Evolutionary conservation across 2,329 filamentous ascomycete species (phyloP), one percentile per base, ranked within the genome.

Genomic region (Pezicula rhizophila): DNA sequence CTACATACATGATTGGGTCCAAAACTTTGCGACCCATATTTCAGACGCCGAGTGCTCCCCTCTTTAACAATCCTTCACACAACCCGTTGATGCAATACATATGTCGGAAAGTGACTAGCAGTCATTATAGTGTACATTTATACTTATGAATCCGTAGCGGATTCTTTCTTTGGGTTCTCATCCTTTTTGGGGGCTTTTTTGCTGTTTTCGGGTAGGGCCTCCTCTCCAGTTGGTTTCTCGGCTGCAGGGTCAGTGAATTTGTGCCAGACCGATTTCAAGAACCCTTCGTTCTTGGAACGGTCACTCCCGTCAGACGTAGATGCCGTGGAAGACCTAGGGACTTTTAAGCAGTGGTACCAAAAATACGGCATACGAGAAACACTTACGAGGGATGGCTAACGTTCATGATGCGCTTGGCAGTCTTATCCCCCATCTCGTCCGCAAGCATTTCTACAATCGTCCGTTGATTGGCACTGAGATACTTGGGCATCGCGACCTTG

Each of bases 371-470:
- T 26, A n/a, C 46, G 12, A 42, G 40, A 15, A 44, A 49, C 6
- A 66, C 77, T 72, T 70, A 82, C 79, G 68, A 67, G 46, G 65
- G 60, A 56, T 66, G 75, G 49, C 75, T 74, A 62, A 95, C 73
- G 63, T 95, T 92, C 90, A 99, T 97, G 49, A 95, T 81, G 41
- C 93, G 79, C 72, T 89, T 93, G 31, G 93, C 93, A 25, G 81
- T 89, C 73, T 91, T 90, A 69, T 99, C 93, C 35, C 80, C 85
- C 82, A 99, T 86, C 72, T 99, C 93, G 61, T 99, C 91, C 6
- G 93, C 93, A 56, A 99, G 80, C 81, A 97, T 92, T 72, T 99
- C 93, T 40, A 95, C 72, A 51, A 99, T 87, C 1, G 89, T 95
- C 47, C 93, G 80, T 73, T 99, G 91, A 70, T 96, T 97, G 41